A percentile compares a stretch with the other conserved stretches of the same genome.
phyloP scores from a whole-genome alignment of 1,139 yeast genomes.

The Scheffersomyces cryptocercus region DNA sequence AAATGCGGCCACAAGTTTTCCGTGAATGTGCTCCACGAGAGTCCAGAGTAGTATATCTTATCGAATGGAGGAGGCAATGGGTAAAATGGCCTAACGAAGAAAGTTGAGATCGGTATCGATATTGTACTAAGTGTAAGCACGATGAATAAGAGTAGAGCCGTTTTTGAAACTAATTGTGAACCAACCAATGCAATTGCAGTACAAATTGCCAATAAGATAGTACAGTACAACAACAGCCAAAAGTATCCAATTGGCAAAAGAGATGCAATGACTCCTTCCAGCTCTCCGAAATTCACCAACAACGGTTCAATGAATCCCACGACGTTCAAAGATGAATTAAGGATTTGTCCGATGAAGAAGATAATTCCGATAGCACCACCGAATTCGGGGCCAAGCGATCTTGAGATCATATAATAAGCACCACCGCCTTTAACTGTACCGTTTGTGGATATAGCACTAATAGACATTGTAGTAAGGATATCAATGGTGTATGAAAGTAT shows the following conservation, averaged over 20 bases:
- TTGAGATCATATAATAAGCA: constrained; percentile 78
- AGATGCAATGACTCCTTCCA: constrained; percentile 56
- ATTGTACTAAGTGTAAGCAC: constrained; percentile 70
- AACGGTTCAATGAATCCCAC: constrained; percentile 80
- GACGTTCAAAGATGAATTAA: constrained; percentile 75
- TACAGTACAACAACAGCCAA: constrained; percentile 64
- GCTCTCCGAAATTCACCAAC: constrained; percentile 61
- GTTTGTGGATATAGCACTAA: constrained; percentile 79
- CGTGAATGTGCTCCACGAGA: constrained; percentile 62
- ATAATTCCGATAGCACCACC: constrained; percentile 83
- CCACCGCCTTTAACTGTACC: constrained; percentile 87
- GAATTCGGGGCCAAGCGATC: constrained; percentile 80
- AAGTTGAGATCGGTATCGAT: constrained; percentile 77
- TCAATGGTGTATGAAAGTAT: constrained; percentile 65
- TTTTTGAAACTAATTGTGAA: constrained; percentile 76
- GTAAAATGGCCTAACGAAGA: constrained; percentile 57
- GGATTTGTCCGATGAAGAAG: constrained; percentile 73
- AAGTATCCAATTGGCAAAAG: constrained; percentile 55
- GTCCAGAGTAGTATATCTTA: constrained; percentile 65
- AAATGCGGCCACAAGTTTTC: constrained; percentile 75
- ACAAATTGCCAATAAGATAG: constrained; percentile 67
- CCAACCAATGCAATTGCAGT: constrained; percentile 82
- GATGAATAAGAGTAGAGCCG: constrained; percentile 75
- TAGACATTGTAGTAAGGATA: constrained; percentile 67
- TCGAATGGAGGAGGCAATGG: constrained; percentile 50